Evolutionary conservation across 192 early-diverging fungal genomes (phyloP).

Genomic region (Mortierella alpina): DNA sequence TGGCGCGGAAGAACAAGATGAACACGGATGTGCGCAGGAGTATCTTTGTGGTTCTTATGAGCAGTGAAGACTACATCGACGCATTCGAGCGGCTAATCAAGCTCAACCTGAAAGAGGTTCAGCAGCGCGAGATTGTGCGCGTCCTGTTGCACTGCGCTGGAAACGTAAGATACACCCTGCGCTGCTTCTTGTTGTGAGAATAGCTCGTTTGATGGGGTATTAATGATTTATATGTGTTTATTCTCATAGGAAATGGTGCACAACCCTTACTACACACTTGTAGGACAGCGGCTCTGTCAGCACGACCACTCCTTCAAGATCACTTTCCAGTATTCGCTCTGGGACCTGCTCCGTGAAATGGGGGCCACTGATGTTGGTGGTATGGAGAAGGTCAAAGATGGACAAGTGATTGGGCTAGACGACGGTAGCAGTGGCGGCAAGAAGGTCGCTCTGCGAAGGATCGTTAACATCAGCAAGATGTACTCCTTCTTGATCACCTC

Average conservation of each 20-base stretch:
- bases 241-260: conserved; percentile 78
- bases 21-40: conserved; percentile 94
- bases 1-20: conserved; percentile 92
- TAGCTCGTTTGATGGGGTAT: background rate
- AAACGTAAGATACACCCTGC: conserved; percentile 61
- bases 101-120: conserved; percentile 88
- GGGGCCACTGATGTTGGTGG: conserved; percentile 85
- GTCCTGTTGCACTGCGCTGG: conserved; percentile 92
- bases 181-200: too few species aligned
- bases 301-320: conserved; percentile 84
- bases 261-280: conserved; percentile 95
- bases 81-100: conserved; percentile 88
- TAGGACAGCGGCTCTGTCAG: conserved; percentile 83
- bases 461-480: conserved; percentile 88
- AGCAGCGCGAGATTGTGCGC: conserved; percentile 94
- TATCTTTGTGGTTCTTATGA: conserved; percentile 93
- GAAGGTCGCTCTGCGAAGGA: conserved; percentile 71
- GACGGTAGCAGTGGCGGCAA: conserved; percentile 45
- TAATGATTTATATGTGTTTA: background rate
- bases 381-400: conserved; percentile 60
- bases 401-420: conserved; percentile 46
- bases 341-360: conserved; percentile 93
- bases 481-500: conserved; percentile 83
- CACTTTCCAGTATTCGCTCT: conserved; percentile 94
- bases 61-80: conserved; percentile 95